Conservation (phyloP, 2,329 filamentous ascomycete genomes). For the Paecilomyces sp. region DNA sequence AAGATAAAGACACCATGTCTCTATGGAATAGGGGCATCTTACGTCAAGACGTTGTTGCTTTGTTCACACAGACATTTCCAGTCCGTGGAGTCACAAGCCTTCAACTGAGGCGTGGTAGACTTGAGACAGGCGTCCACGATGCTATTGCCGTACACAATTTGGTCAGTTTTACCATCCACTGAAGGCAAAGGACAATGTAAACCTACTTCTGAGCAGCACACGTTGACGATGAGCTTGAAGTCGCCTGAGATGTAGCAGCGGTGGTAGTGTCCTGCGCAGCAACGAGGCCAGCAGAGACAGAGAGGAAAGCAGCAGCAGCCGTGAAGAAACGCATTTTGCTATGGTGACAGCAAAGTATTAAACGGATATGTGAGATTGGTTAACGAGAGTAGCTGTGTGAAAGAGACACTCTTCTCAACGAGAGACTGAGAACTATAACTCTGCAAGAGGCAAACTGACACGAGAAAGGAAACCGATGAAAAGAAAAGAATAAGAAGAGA, state of each 20-base stretch:
- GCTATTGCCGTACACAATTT: conserved; percentile 19
- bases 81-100: conserved; percentile 41
- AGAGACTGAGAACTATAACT: background rate
- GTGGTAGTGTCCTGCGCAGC: conserved; percentile 4
- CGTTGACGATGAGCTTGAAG: background rate
- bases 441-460: background rate
- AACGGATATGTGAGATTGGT: background rate
- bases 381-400: background rate
- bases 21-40: conserved; percentile 11
- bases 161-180: background rate
- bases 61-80: conserved; percentile 53
- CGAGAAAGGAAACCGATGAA: background rate
- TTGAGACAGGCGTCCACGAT: conserved; percentile 45
- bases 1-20: background rate
- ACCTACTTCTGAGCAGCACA: conserved; percentile 14
- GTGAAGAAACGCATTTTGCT: conserved; percentile 8
- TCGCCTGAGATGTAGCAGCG: background rate
- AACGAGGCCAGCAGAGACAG: conserved; percentile 7
- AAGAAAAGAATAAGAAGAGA: background rate
- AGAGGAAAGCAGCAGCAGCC: conserved; percentile 7
- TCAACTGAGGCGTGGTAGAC: conserved; percentile 34
- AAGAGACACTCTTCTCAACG: background rate
- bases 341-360: background rate
- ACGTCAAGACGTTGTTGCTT: conserved; percentile 47
- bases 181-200: background rate